These are phyloP conservation scores for Sphenostylis stenocarpa DNA, from an alignment of 306 rosid genomes.

Conservation along the genomic window DNA sequence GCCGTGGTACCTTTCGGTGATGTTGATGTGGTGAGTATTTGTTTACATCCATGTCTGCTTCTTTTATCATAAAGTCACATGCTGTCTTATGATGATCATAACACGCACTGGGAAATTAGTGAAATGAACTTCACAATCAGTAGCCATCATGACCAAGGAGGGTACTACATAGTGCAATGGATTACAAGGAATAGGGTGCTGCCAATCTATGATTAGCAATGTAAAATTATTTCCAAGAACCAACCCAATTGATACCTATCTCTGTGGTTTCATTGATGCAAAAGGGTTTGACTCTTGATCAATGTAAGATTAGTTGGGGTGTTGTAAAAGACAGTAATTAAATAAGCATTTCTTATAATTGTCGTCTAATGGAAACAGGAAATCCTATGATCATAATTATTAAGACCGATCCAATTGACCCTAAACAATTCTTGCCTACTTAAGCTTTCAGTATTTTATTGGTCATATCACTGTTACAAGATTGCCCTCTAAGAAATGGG, in stretches of 20 bases:
- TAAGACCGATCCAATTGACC: constrained; percentile 12
- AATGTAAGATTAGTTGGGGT: background rate
- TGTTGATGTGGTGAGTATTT: constrained; percentile 40
- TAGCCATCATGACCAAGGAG: constrained; percentile 46
- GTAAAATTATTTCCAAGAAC: constrained; percentile 6
- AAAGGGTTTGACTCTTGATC: constrained; percentile 23
- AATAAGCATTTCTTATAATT: constrained; percentile 7
- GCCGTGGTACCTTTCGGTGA: constrained; percentile 69
- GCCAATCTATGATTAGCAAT: constrained; percentile 16
- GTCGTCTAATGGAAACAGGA: background rate
- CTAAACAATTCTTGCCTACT: background rate
- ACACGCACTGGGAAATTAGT: constrained; percentile 53
- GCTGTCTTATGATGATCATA: constrained; percentile 56
- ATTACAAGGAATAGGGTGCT: constrained; percentile 26
- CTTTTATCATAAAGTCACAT: constrained; percentile 49
- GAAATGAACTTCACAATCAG: constrained; percentile 48
- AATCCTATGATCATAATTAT: constrained; percentile 5
- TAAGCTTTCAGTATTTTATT: constrained; percentile 13
- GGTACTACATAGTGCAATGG: constrained; percentile 25
- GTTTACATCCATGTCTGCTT: constrained; percentile 21
- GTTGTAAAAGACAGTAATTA: constrained; percentile 21
- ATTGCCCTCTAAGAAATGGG: constrained; percentile 11
- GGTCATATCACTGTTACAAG: constrained; percentile 3
- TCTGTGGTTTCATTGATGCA: background rate
- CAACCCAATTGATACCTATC: constrained; percentile 10